Evolutionary conservation across 345 rosid species (phyloP).

Genomic region (Mallotus nudiflorus): DNA sequence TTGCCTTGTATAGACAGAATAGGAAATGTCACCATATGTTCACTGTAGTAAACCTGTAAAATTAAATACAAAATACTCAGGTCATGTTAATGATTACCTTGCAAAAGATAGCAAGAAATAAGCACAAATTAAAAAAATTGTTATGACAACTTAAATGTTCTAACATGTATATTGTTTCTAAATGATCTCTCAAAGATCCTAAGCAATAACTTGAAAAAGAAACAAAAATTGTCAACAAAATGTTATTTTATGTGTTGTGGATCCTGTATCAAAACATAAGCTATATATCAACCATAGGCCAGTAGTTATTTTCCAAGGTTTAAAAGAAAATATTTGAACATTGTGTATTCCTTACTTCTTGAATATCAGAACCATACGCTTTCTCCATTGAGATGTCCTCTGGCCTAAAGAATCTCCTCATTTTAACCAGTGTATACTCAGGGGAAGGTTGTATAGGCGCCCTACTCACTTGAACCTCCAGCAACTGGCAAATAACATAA

Average conservation of each 20-base stretch:
- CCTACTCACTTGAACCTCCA: slow-evolving; percentile 43
- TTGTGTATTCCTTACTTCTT: slow-evolving; percentile 41
- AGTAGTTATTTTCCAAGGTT: not conserved
- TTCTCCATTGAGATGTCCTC: slow-evolving; percentile 68
- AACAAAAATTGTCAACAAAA: no score
- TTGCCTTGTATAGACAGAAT: slow-evolving; percentile 58
- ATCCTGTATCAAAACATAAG: not conserved
- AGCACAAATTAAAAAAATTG: not conserved
- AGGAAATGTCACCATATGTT: slow-evolving; percentile 31
- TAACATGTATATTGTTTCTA: no score
- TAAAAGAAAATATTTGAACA: no score
- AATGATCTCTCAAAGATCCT: no score
- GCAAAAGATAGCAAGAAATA: no score
- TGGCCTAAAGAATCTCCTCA: slow-evolving; percentile 62
- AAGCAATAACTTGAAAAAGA: no score
- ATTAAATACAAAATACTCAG: not conserved
- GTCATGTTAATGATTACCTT: no score
- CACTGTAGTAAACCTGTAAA: slow-evolving; percentile 70
- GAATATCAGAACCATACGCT: slow-evolving; percentile 62
- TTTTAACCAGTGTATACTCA: slow-evolving; percentile 43
- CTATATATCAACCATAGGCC: not conserved
- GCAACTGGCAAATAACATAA: slow-evolving; percentile 60
- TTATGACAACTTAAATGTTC: not conserved
- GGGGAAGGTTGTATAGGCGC: slow-evolving; percentile 28
- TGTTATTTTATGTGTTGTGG: no score